These are phyloP conservation scores for Plasmodium cynomolgi DNA, from an alignment of 169 alveolate species.

Conservation along the genomic window DNA sequence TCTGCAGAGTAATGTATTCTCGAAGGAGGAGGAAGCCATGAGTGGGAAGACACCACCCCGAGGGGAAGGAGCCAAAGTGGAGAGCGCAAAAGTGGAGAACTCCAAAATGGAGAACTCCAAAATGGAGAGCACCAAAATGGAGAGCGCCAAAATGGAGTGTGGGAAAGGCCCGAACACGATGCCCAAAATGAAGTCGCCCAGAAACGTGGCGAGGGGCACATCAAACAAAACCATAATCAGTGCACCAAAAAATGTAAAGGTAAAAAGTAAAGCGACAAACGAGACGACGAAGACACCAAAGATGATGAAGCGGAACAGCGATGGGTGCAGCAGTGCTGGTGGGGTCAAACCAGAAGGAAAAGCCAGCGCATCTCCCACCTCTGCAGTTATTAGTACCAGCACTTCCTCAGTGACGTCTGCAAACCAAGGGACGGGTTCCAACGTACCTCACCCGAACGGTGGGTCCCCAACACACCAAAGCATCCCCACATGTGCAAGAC, in stretches of 20 bases:
- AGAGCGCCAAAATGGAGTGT: neutral
- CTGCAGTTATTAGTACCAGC: neutral
- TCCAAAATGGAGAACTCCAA: neutral
- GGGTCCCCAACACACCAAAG: neutral
- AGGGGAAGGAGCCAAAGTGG: neutral
- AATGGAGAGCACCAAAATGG: neutral
- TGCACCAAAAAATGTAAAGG: neutral
- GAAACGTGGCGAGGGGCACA: neutral
- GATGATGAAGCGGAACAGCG: conserved; percentile 30
- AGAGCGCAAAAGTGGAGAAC: neutral
- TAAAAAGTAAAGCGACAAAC: neutral
- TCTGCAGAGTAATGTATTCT: neutral
- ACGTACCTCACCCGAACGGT: neutral
- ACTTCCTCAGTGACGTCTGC: neutral
- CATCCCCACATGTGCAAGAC: neutral
- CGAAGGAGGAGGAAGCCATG: neutral
- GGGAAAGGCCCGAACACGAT: neutral
- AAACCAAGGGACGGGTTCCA: neutral
- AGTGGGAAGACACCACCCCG: neutral
- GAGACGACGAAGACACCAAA: conserved; percentile 29
- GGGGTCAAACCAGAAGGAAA: neutral
- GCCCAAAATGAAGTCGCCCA: conserved; percentile 5
- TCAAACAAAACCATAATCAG: neutral
- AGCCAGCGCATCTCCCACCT: neutral
- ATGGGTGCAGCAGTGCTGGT: neutral